A percentile compares a stretch with the other conserved stretches of the same genome.
These are phyloP conservation scores for Candida fluviatilis DNA, from an alignment of 805 yeast species.

Conservation along the genomic window DNA sequence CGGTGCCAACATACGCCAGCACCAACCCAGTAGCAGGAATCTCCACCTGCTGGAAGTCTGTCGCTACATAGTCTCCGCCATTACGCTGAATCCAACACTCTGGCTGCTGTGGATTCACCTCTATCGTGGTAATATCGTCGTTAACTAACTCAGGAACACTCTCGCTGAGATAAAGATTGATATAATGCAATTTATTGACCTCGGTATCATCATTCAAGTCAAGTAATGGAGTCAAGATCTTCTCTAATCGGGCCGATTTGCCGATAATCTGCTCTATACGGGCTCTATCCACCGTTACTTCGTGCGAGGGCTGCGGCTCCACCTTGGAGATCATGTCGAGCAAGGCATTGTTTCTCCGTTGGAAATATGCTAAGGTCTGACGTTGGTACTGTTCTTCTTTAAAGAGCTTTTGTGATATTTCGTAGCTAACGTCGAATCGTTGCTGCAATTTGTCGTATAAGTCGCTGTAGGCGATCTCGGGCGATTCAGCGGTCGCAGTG, in stretches of 20 bases:
- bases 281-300: conserved; percentile 6
- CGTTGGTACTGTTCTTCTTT: conserved; percentile 31
- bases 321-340: conserved; percentile 20
- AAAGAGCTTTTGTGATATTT: conserved; percentile 22
- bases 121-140: conserved; percentile 33
- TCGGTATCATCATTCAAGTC: conserved; percentile 8
- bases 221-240: conserved; percentile 14
- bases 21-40: conserved; percentile 4
- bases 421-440: conserved; percentile 19
- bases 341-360: conserved; percentile 35
- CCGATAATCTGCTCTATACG: conserved; percentile 21
- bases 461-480: too few relatives aligned
- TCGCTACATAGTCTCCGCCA: conserved; percentile 28
- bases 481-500: too few relatives aligned
- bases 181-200: conserved; percentile 16
- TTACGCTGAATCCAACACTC: conserved; percentile 38
- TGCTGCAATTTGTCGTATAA: conserved; percentile 25
- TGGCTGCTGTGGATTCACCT: conserved; percentile 36
- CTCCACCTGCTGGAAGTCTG: conserved; percentile 31
- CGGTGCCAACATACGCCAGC: conserved; percentile 8
- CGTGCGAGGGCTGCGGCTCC: conserved; percentile 3
- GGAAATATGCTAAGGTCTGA: conserved; percentile 27
- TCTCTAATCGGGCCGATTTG: conserved; percentile 18
- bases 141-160: conserved; percentile 31
- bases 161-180: conserved; percentile 31